Base-by-base conservation (phyloP, 1,284 basidiomycete genomes). In the Papiliotrema laurentii region DNA sequence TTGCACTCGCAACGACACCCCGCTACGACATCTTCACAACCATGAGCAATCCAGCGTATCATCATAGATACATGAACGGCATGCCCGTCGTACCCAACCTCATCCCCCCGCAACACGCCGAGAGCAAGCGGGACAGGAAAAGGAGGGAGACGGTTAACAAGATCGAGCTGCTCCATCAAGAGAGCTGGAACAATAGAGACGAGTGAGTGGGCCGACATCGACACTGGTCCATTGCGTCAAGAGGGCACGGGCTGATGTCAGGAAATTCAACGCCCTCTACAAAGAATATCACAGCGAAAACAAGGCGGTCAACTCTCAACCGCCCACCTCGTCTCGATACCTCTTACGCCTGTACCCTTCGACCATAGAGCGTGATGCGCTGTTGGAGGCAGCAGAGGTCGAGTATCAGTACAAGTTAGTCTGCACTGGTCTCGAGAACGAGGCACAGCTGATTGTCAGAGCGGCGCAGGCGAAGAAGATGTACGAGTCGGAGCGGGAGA, bases 111-210 rank as follows among this genome's bases (percentile, higher is more conserved):
- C 62, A 64, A 49, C 54, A 59, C 33, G 46, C 61, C 5, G 72
- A 75, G 58, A 72, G 64, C 41, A 78, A 78, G 60, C 66, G 76
- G n/a, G 76, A 78, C 56, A 71, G 75, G 60, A 75, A 77, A 55
- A 57, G 77, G 37, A 58, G 77, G 26, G 76, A 78, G 53, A 76
- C 76, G 41, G 71, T 77, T 47, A 77, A 77, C 53, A 75, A 76
- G 58, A 74, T 79, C 24, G 72, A 77, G 56, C 61, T 72, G 27
- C 64, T 77, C 25, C 74, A 77, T 51, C 72, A 74, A 19, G 74
- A 77, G 38, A 74, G 71, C 49, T 72, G 76, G 60, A 66, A 71
- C 24, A 68, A 69, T 21, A 55, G 76, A 24, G 77, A 79, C 51
- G 66, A 74, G 75, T 78, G 60, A 63, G 75, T 68, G 2, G 1